Conservation (phyloP, 176 grass and related monocot genomes). For the Canna indica region DNA sequence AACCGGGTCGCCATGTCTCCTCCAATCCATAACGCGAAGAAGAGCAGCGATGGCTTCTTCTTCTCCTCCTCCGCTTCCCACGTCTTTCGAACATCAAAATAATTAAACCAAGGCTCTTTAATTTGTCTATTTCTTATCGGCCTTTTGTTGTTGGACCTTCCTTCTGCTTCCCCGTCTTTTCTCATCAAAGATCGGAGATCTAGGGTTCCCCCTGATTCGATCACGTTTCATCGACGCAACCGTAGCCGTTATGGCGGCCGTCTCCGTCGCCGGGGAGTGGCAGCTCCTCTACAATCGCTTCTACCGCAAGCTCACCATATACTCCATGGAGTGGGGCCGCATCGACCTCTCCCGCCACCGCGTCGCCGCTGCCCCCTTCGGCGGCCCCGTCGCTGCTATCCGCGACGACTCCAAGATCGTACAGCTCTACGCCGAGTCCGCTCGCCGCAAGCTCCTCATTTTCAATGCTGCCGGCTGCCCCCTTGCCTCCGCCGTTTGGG, state of each 20-base stretch:
- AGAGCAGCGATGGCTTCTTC: no score
- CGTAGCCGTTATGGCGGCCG: conserved; percentile 51
- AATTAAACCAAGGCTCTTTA: not conserved
- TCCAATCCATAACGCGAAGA: no score
- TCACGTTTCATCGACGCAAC: not conserved
- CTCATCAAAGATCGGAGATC: not conserved
- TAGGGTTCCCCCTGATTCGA: not conserved
- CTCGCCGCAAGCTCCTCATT: conserved; percentile 80
- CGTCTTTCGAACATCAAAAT: not conserved
- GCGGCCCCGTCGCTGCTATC: conserved; percentile 84
- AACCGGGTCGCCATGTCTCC: no score
- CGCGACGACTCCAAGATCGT: conserved; percentile 98
- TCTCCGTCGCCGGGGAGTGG: conserved; percentile 95
- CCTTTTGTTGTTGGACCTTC: not conserved
- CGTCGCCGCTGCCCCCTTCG: conserved; percentile 59
- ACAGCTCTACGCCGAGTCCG: conserved; percentile 80
- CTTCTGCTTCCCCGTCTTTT: not conserved
- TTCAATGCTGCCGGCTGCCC: conserved; percentile 58
- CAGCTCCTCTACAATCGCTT: conserved; percentile 78
- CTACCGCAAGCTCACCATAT: conserved; percentile 61
- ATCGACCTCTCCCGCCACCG: conserved; percentile 84
- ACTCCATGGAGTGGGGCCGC: conserved; percentile 51
- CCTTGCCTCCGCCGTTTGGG: conserved; percentile 66
- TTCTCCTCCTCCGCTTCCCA: no score
- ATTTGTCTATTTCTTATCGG: not conserved